Evolutionary conservation across 225 moss, liverwort and hornwort genomes (phyloP), one percentile per base, ranked within the genome.

Genomic region (Sphagnum contortum): DNA sequence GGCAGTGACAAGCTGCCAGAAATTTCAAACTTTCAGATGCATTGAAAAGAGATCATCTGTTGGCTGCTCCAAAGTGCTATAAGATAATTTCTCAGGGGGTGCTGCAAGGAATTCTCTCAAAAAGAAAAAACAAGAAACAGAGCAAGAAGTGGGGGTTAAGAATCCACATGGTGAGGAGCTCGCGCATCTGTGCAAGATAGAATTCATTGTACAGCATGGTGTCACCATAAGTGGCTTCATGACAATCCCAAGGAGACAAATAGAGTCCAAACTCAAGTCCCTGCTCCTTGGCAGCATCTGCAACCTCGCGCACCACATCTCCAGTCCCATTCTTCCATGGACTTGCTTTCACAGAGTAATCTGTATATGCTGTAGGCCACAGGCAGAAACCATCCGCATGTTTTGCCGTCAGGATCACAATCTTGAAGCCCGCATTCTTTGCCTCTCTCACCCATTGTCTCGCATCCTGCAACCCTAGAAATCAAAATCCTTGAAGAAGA

Each of bases 301-400:
- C 81, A 6, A 94, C 81, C 13, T 88, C 85, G 48, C 73, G 77
- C 70, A 94, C 83, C 57, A 90, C 88, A 64, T 91, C 91, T 4
- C 94, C 94, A 6, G 50, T 49, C 47, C 94, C 91, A 49, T 68
- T 68, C 72, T 72, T 80, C 94, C 94, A 94, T 3, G 73, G 74
- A 8, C 85, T 85, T 65, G 81, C 85, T 48, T 82, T 79, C 10
- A 94, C 89, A 5, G 91, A 91, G 70, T 91, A 86, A 56, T 91
- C 82, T 12, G 94, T 75, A 68, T 89, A 94, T 0, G 81, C 78
- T 7, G 89, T 86, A 9, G 83, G 94, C 94, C 94, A 94, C 48
- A 94, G 74, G 73, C 94, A 91, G 55, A 94, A 94, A 9, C 94
- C 94, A 59, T 94, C 94, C n/a, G 91, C 89, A 62, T 94, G 94